These are phyloP conservation scores for Metschnikowia gruessii DNA, from an alignment of 805 yeast genomes.

Conservation along the genomic window DNA sequence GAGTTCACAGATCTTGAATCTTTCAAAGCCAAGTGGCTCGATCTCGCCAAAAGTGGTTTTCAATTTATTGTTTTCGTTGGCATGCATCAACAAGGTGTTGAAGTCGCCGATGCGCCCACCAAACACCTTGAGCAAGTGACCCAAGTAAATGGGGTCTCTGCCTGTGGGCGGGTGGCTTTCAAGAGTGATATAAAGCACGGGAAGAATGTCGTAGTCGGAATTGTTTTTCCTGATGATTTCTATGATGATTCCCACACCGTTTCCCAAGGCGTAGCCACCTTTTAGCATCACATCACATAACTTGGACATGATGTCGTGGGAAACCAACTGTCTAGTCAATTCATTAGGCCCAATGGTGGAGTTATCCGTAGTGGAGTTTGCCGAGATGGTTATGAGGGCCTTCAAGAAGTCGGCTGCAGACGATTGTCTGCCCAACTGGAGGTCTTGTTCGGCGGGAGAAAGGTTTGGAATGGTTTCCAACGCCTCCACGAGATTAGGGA, in stretches of 20 bases:
- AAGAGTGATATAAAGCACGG: conserved; percentile 43
- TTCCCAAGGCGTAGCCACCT: conserved; percentile 47
- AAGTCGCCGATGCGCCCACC: conserved; percentile 38
- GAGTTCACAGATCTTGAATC: conserved; percentile 46
- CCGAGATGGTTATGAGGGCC: conserved; percentile 45
- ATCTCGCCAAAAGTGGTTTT: conserved; percentile 30
- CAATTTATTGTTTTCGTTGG: conserved; percentile 19
- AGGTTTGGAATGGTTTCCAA: conserved; percentile 26
- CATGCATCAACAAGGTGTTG: conserved; percentile 32
- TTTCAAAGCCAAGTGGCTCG: conserved; percentile 44
- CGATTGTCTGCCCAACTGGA: conserved; percentile 31
- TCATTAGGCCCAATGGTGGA: conserved; percentile 48
- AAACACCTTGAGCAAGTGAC: conserved; percentile 41
- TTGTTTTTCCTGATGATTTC: conserved; percentile 46
- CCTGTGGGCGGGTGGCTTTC: conserved; percentile 49
- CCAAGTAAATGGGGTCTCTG: conserved; percentile 46
- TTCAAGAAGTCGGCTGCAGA: conserved; percentile 46
- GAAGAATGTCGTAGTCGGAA: conserved; percentile 45
- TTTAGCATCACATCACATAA: conserved; percentile 41
- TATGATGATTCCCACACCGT: conserved; percentile 47
- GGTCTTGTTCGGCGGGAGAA: conserved; percentile 18
- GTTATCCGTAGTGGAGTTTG: conserved; percentile 45
- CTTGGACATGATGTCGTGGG: conserved; percentile 33
- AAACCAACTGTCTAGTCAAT: conserved; percentile 43
- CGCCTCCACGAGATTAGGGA: conserved; percentile 34